A percentile compares a stretch with the other conserved stretches of the same genome.
Conservation (phyloP, 2,329 filamentous ascomycete genomes). For the Hymenoscyphus linearis region DNA sequence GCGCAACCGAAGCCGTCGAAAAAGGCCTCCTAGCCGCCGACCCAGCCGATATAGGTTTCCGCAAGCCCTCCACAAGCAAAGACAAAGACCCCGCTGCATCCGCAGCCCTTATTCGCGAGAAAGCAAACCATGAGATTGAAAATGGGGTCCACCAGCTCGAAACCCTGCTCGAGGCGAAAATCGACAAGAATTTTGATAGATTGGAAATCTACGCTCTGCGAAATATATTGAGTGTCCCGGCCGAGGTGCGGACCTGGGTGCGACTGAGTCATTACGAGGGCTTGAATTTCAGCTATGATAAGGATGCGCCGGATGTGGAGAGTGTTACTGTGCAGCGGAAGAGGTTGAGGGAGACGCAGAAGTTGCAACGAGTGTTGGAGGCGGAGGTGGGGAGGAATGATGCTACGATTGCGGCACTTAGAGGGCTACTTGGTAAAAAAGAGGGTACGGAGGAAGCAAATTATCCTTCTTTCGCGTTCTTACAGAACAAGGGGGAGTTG, state of each 20-base stretch:
- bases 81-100: conserved; percentile 38
- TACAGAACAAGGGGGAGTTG: conserved; percentile 49
- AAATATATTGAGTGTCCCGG: conserved; percentile 71
- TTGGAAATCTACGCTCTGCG: conserved; percentile 87
- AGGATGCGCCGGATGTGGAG: conserved; percentile 54
- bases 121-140: conserved; percentile 68
- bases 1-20: conserved; percentile 83
- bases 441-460: conserved; percentile 16
- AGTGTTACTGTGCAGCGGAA: conserved; percentile 66
- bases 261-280: conserved; percentile 75
- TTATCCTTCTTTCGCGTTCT: conserved; percentile 46
- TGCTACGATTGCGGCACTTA: conserved; percentile 60
- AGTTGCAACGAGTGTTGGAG: conserved; percentile 63
- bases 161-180: conserved; percentile 72
- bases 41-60: conserved; percentile 77
- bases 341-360: conserved; percentile 72
- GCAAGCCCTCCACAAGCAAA: conserved; percentile 37
- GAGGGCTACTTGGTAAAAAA: conserved; percentile 46
- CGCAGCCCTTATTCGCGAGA: conserved; percentile 39
- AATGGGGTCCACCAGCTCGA: conserved; percentile 81
- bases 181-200: conserved; percentile 80
- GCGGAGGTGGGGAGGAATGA: conserved; percentile 69
- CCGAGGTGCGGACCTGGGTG: conserved; percentile 72
- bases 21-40: conserved; percentile 70
- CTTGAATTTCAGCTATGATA: conserved; percentile 27